Evolutionary conservation across 2,329 filamentous ascomycete species (phyloP), one percentile per base, ranked within the genome.

Genomic region (Capronia coronata): DNA sequence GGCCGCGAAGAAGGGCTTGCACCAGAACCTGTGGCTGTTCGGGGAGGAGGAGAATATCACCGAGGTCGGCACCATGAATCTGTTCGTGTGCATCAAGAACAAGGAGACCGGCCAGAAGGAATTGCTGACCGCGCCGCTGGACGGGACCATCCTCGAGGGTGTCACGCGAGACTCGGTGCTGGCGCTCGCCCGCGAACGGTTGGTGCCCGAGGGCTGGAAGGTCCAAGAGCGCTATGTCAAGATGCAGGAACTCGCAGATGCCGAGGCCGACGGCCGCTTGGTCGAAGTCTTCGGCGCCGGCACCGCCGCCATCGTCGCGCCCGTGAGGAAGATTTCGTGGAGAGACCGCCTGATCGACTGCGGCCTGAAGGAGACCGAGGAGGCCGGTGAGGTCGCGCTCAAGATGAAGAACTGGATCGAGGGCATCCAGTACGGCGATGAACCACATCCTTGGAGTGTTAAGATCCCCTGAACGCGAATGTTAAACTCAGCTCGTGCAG

Each of bases 21-120:
- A 97, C 72, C 93, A 98, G 75, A 98, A 97, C 71, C 77, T 98
- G 46, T 98, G 93, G 93, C 75, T 98, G 25, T 98, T 97, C 65
- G 90, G 90, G 37, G 84, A 94, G 64, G 88, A 97, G 69, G 88
- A 97, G 68, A 95, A 84, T 64, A 84, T 97, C 51, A 98, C 93
- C 40, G 93, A 98, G 71, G 93, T 96, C 49, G 93, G 93, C 63
- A 97, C 93, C 50, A 98, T 98, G 93, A 98, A 98, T 72, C 82
- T 98, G 67, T 98, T 97, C 64, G 84, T 85, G 25, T 90, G 86
- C 35, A 71, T 97, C 61, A 82, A 82, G 72, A 82, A 94, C 74
- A 87, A 86, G 76, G 77, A 86, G 68, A 93, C 88, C 10, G 93
- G 91, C 6, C 79, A 90, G 72, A 91, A 90, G 65, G 90, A 96